Conservation (phyloP, 495 filamentous ascomycete genomes). For the Hypoxylon lienhwacheense region DNA sequence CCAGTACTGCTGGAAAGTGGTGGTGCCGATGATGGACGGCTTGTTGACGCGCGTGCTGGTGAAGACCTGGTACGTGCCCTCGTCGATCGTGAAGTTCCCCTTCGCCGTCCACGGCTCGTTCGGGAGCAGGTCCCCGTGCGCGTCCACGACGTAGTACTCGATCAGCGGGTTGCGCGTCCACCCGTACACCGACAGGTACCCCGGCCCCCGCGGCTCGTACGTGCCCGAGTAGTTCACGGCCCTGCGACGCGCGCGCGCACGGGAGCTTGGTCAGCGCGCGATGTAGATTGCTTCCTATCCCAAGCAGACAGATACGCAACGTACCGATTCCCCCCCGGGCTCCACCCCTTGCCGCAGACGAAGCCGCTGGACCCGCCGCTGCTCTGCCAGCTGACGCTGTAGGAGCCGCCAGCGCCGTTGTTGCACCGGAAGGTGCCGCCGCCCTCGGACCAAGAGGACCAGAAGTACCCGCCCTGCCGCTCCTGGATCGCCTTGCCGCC, state of each 20-base stretch:
- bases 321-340: constrained; percentile 53
- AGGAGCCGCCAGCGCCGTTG: constrained; percentile 53
- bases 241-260: too few relatives aligned
- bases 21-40: constrained; percentile 61
- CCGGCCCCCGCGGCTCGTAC: constrained; percentile 60
- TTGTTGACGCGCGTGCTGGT: constrained; percentile 58
- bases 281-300: neutral
- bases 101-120: constrained; percentile 53
- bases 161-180: constrained; percentile 66
- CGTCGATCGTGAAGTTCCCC: constrained; percentile 59
- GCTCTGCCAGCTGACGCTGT: constrained; percentile 56
- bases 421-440: constrained; percentile 54
- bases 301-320: too few relatives aligned
- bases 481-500: constrained; percentile 39
- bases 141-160: constrained; percentile 69
- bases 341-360: constrained; percentile 65
- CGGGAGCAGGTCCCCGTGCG: constrained; percentile 59
- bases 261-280: too few relatives aligned
- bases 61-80: constrained; percentile 60
- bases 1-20: constrained; percentile 66
- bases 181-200: constrained; percentile 64
- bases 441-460: constrained; percentile 63
- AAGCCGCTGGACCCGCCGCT: constrained; percentile 54
- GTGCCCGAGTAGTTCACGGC: constrained; percentile 57
- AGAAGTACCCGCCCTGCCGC: constrained; percentile 58